phyloP scores from a whole-genome alignment of 1,284 basidiomycete genomes.

The Ceratobasidium sp. region DNA sequence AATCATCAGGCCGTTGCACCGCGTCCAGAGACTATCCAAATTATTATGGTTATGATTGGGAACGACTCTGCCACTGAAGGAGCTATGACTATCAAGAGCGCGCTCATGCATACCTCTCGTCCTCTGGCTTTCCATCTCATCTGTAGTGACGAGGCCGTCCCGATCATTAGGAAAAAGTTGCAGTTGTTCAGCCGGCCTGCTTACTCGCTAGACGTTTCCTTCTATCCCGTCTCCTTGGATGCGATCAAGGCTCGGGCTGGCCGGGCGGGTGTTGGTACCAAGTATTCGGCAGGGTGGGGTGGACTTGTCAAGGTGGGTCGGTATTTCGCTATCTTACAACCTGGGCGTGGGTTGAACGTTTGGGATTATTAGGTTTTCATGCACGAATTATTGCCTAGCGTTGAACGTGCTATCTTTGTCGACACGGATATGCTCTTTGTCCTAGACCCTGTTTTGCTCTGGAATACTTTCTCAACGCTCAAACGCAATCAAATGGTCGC shows the following conservation, averaged over 20 bases:
- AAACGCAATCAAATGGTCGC: constrained; percentile 42
- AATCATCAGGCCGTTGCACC: constrained; percentile 13
- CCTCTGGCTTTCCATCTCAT: constrained; percentile 41
- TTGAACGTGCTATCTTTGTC: constrained; percentile 45
- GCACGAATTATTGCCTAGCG: constrained; percentile 44
- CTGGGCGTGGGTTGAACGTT: background rate
- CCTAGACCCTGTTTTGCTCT: constrained; percentile 45
- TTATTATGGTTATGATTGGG: constrained; percentile 46
- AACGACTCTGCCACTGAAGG: constrained; percentile 44
- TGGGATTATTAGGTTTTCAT: constrained; percentile 31
- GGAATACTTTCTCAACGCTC: constrained; percentile 44
- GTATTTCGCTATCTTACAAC: background rate
- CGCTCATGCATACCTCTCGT: constrained; percentile 44
- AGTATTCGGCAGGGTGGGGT: constrained; percentile 39
- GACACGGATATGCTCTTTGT: constrained; percentile 47
- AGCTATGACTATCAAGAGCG: constrained; percentile 42
- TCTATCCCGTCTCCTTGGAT: constrained; percentile 37
- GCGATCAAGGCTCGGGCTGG: constrained; percentile 44
- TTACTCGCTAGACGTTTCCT: constrained; percentile 39
- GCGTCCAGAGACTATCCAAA: constrained; percentile 33
- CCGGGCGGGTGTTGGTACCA: constrained; percentile 37
- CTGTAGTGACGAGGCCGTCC: constrained; percentile 39
- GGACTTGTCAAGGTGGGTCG: constrained; percentile 39
- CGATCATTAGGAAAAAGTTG: constrained; percentile 33
- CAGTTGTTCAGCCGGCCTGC: constrained; percentile 40